These are phyloP conservation scores for Cladosporium sphaerospermum DNA, from an alignment of 2,329 filamentous ascomycete genomes.

Conservation along the genomic window DNA sequence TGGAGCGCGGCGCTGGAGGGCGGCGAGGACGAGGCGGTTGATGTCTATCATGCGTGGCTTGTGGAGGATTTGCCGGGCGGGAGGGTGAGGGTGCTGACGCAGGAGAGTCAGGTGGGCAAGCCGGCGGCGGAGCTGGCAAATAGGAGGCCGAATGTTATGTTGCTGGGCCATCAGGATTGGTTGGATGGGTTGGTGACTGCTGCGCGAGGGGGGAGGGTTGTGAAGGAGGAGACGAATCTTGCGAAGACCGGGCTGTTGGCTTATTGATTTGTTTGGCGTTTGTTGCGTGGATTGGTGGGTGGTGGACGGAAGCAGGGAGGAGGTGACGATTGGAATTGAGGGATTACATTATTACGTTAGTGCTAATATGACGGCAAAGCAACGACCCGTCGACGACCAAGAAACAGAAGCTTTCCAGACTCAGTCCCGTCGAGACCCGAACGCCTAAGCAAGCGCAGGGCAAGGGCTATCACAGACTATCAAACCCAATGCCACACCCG, in stretches of 20 bases:
- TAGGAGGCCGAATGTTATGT: constrained; percentile 31
- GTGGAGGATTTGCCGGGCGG: constrained; percentile 29
- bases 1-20: constrained; percentile 20
- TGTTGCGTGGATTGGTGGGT: too few species aligned
- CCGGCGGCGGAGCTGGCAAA: constrained; percentile 23
- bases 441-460: too few species aligned
- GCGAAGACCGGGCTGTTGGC: constrained; percentile 7
- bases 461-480: too few species aligned
- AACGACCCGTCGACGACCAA: too few species aligned
- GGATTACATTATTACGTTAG: too few species aligned
- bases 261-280: neutral
- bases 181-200: constrained; percentile 30
- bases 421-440: too few species aligned
- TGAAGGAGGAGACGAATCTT: constrained; percentile 13
- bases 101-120: constrained; percentile 32
- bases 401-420: too few species aligned
- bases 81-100: constrained; percentile 31
- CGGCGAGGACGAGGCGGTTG: constrained; percentile 21
- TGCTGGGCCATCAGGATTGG: constrained; percentile 35
- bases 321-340: too few species aligned
- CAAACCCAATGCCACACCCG: too few species aligned
- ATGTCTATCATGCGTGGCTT: constrained; percentile 34
- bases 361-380: too few species aligned
- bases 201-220: constrained; percentile 16
- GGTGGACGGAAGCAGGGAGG: too few species aligned